Evolutionary conservation across 2,329 filamentous ascomycete genomes (phyloP).

Genomic region (Aureobasidium sp.): DNA sequence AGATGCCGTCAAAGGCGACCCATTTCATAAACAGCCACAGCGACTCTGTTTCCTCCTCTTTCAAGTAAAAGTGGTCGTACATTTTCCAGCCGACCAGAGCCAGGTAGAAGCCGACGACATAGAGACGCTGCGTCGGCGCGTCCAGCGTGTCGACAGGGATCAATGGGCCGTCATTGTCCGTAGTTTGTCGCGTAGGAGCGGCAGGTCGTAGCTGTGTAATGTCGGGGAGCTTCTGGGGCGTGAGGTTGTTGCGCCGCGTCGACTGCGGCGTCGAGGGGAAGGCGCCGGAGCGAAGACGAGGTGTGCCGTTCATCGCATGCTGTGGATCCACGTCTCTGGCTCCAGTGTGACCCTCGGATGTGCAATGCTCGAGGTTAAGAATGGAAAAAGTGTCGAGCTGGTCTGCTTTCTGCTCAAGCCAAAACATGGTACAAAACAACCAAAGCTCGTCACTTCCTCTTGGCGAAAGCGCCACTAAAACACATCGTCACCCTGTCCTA

Average conservation of each 20-base stretch:
- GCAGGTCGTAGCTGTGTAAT: constrained; percentile 10
- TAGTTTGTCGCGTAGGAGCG: not conserved
- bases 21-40: constrained; percentile 90
- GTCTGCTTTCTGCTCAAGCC: not conserved
- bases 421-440: not conserved
- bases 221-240: constrained; percentile 27
- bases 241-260: constrained; percentile 19
- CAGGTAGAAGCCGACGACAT: constrained; percentile 71
- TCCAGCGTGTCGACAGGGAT: constrained; percentile 78
- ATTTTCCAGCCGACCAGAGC: constrained; percentile 72
- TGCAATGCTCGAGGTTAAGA: not conserved
- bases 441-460: constrained; percentile 2
- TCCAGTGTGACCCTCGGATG: not conserved
- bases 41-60: constrained; percentile 79
- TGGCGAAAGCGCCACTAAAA: not conserved
- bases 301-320: constrained; percentile 75
- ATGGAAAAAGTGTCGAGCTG: not conserved
- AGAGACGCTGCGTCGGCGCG: constrained; percentile 83
- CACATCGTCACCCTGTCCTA: constrained; percentile 1
- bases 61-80: constrained; percentile 73
- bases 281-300: constrained; percentile 65
- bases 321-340: not conserved
- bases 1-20: constrained; percentile 76
- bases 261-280: constrained; percentile 65
- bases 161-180: constrained; percentile 45